Evolutionary conservation across 2,329 filamentous ascomycete genomes (phyloP).

Genomic region (Coniochaeta prunicola): DNA sequence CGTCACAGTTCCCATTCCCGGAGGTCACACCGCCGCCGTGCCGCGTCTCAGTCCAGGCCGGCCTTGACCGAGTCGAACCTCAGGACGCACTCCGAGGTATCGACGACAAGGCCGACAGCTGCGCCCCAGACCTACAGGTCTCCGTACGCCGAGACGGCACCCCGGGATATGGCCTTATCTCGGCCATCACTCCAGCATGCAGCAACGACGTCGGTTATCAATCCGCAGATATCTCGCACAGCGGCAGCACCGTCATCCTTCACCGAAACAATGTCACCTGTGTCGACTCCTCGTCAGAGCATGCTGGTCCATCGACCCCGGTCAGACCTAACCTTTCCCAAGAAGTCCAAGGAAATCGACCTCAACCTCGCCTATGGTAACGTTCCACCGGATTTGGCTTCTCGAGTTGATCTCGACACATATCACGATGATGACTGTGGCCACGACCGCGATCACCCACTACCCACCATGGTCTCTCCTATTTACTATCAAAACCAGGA

Average conservation of each 20-base stretch:
- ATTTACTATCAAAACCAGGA: conserved; percentile 48
- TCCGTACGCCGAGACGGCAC: conserved; percentile 35
- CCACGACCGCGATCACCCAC: conserved; percentile 18
- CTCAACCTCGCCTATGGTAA: conserved; percentile 91
- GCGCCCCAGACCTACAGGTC: conserved; percentile 28
- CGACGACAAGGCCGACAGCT: conserved; percentile 37
- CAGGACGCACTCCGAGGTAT: conserved; percentile 44
- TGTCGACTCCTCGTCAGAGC: conserved; percentile 16
- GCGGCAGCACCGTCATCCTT: not conserved
- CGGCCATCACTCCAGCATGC: conserved; percentile 27
- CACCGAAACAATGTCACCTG: conserved; percentile 5
- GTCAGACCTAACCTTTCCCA: conserved; percentile 31
- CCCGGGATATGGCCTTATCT: conserved; percentile 35
- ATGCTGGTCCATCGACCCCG: conserved; percentile 26
- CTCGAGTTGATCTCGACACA: conserved; percentile 37
- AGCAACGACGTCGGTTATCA: conserved; percentile 17
- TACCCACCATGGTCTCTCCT: conserved; percentile 32
- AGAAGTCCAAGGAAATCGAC: conserved; percentile 55
- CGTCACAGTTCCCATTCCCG: conserved; percentile 32
- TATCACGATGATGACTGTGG: conserved; percentile 11
- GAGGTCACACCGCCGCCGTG: conserved; percentile 24
- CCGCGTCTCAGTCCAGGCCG: conserved; percentile 23
- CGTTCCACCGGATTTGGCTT: conserved; percentile 60
- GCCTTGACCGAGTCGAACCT: conserved; percentile 47
- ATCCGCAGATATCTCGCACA: not conserved